Evolutionary conservation across 176 grass and related monocot genomes (phyloP).

Genomic region (Sorghum bicolor): DNA sequence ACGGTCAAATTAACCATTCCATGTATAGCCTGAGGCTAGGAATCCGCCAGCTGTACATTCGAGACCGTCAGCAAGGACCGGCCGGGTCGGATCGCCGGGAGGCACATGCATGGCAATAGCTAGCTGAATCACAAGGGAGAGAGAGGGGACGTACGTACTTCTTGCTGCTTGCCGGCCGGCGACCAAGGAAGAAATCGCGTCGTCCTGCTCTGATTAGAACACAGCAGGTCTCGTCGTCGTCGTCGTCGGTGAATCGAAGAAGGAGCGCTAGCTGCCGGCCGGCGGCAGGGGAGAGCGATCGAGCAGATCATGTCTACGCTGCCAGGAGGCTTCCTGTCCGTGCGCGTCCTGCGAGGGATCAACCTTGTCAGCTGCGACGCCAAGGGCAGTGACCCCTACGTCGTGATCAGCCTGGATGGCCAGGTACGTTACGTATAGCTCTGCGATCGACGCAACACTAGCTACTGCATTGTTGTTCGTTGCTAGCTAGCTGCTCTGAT

Average conservation of each 20-base stretch:
- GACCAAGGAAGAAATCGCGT: not conserved
- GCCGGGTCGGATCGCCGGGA: too few species aligned
- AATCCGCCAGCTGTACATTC: not conserved
- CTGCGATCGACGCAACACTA: too few species aligned
- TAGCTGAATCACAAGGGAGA: not conserved
- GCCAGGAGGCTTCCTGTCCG: constrained; percentile 45
- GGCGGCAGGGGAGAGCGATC: too few species aligned
- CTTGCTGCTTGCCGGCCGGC: not conserved
- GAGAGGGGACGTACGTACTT: not conserved
- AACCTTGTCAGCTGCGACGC: constrained; percentile 49
- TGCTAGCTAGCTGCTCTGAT: not conserved
- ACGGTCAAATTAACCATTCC: not conserved
- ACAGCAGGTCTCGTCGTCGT: not conserved
- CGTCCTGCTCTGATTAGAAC: too few species aligned
- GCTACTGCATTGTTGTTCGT: too few species aligned
- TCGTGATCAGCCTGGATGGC: constrained; percentile 40
- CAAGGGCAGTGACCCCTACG: constrained; percentile 50
- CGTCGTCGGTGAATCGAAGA: not conserved
- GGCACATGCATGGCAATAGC: not conserved
- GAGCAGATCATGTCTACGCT: constrained; percentile 12
- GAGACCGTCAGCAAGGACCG: not conserved
- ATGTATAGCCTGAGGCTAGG: not conserved
- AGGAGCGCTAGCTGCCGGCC: too few species aligned
- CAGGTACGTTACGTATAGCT: constrained; percentile 24
- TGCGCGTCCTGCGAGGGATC: constrained; percentile 39